These are phyloP conservation scores for Globisporangium emineosum DNA, from an alignment of 352 stramenopile genomes.

Conservation along the genomic window DNA sequence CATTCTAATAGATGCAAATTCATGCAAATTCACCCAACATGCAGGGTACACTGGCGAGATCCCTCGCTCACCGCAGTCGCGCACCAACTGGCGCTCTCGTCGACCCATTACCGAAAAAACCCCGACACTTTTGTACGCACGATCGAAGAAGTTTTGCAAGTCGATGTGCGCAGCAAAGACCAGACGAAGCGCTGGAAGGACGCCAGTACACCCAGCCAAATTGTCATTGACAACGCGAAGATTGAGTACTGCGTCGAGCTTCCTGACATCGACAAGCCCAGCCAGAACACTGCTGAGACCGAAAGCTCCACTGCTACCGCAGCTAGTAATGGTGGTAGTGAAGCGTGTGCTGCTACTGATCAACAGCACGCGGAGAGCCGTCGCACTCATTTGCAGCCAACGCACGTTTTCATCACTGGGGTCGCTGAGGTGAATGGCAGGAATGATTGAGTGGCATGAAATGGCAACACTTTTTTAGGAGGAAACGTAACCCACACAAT, in stretches of 20 bases:
- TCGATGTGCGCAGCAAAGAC: slow-evolving; percentile 76
- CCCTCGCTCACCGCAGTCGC: slow-evolving; percentile 23
- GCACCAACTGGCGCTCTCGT: slow-evolving; percentile 32
- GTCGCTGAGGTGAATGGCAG: not conserved
- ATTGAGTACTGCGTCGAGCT: slow-evolving; percentile 39
- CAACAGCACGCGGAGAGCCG: not conserved
- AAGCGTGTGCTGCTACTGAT: not conserved
- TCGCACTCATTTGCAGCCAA: not conserved
- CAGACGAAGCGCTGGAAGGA: slow-evolving; percentile 53
- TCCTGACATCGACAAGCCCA: not conserved
- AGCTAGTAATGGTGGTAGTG: not conserved
- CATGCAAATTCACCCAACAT: not conserved
- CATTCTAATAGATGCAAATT: not conserved
- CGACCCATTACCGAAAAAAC: slow-evolving; percentile 38
- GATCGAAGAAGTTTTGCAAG: slow-evolving; percentile 65
- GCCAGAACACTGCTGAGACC: too few species aligned
- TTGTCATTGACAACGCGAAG: slow-evolving; percentile 57
- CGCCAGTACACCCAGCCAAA: slow-evolving; percentile 30
- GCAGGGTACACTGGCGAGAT: slow-evolving; percentile 49
- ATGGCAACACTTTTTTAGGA: not conserved
- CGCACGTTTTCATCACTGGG: slow-evolving; percentile 3
- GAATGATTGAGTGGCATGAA: not conserved
- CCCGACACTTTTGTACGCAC: slow-evolving; percentile 32
- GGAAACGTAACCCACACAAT: not conserved
- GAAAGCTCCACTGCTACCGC: not conserved